Conservation (phyloP, 176 grass and related monocot species). For the Phoenix roebelenii region DNA sequence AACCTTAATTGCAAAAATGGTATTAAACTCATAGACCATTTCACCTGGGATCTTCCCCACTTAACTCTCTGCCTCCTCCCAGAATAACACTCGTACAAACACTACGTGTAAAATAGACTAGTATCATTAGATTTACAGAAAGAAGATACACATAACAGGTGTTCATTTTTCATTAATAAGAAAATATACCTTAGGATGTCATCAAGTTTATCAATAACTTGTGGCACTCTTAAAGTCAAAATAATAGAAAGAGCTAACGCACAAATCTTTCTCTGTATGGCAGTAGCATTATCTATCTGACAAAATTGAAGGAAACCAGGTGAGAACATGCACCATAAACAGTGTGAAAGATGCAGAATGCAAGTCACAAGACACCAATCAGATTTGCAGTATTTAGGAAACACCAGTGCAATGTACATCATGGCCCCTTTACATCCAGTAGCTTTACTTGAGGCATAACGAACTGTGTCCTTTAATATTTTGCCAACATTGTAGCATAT, state of each 20-base stretch:
- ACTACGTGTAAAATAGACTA: slow-evolving; percentile 33
- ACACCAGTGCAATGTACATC: too few species aligned
- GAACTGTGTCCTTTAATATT: too few species aligned
- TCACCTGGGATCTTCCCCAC: slow-evolving; percentile 74
- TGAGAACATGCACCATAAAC: slow-evolving; percentile 15
- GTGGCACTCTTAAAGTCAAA: slow-evolving; percentile 82
- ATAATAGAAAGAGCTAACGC: slow-evolving; percentile 87
- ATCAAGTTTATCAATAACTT: slow-evolving; percentile 94
- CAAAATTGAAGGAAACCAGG: slow-evolving; percentile 16
- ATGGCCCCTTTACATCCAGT: too few species aligned
- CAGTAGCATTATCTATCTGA: slow-evolving; percentile 82
- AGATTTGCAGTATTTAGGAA: too few species aligned
- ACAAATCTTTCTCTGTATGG: slow-evolving; percentile 63
- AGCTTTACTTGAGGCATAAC: too few species aligned
- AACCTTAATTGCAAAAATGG: slow-evolving; percentile 1
- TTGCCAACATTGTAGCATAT: too few species aligned
- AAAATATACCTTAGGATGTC: slow-evolving; percentile 78
- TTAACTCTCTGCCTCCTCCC: slow-evolving; percentile 52
- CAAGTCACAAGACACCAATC: too few species aligned
- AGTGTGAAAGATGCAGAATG: neutral
- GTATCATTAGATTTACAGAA: neutral
- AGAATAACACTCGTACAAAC: slow-evolving; percentile 88
- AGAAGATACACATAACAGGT: neutral
- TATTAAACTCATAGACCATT: neutral
- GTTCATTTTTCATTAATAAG: slow-evolving; percentile 8